A percentile compares a stretch with the other conserved stretches of the same genome.
Conservation (phyloP, 306 rosid genomes). For the Lotus japonicus region DNA sequence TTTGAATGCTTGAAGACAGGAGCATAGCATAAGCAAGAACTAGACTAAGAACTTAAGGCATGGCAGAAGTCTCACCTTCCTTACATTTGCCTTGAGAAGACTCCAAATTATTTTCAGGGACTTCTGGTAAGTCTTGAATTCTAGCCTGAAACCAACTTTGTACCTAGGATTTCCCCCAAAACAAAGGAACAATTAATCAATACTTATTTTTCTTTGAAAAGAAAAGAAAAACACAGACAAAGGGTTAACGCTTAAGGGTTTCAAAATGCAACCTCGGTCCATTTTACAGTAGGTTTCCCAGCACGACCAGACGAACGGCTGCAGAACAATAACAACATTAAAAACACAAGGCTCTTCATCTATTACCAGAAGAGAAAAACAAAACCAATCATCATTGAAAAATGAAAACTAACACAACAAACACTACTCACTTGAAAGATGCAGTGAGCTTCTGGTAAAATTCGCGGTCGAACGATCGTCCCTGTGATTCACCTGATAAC, state of each 20-base stretch:
- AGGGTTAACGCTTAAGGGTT: neutral
- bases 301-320: slow-evolving; percentile 87
- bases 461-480: slow-evolving; percentile 33
- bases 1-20: neutral
- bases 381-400: neutral
- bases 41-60: slow-evolving; percentile 31
- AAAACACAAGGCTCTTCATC: slow-evolving; percentile 13
- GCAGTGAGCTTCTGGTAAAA: slow-evolving; percentile 52
- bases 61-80: slow-evolving; percentile 34
- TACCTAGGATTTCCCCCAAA: slow-evolving; percentile 37
- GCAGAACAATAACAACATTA: slow-evolving; percentile 32
- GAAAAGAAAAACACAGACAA: neutral
- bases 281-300: slow-evolving; percentile 75
- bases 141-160: slow-evolving; percentile 66
- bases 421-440: slow-evolving; percentile 55
- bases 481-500: slow-evolving; percentile 39
- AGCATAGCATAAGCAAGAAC: slow-evolving; percentile 8
- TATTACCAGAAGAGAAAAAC: neutral
- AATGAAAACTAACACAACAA: neutral
- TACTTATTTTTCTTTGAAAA: no score
- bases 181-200: neutral
- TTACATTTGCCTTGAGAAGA: slow-evolving; percentile 29
- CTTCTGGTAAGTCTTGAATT: slow-evolving; percentile 39
- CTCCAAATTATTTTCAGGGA: slow-evolving; percentile 24
- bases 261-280: slow-evolving; percentile 54